Evolutionary conservation across 768 basidiomycete species (phyloP).

Genomic region (Psilocybe tampanensis): DNA sequence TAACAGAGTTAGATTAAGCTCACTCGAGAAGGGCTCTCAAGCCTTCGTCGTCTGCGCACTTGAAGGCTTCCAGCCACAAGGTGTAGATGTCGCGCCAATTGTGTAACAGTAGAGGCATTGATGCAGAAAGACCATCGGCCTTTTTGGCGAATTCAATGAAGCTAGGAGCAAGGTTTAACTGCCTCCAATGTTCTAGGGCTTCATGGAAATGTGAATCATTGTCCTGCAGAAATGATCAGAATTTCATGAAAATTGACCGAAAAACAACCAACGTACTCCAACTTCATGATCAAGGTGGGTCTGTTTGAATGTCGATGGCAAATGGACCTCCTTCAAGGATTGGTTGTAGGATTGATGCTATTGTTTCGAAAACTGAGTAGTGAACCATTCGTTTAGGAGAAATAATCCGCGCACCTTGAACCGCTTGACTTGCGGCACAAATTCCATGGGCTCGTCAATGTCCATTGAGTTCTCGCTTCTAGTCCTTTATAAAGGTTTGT

Average conservation of each 20-base stretch:
- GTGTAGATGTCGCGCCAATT: conserved; percentile 73
- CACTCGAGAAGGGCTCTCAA: conserved; percentile 78
- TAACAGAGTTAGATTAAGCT: conserved; percentile 23
- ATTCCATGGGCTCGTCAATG: conserved; percentile 15
- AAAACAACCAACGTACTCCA: conserved; percentile 38
- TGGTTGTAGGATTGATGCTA: conserved; percentile 78
- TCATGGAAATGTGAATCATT: conserved; percentile 79
- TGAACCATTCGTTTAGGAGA: not conserved
- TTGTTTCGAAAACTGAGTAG: not conserved
- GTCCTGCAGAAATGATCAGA: conserved; percentile 47
- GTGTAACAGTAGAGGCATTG: conserved; percentile 80
- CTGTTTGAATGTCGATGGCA: conserved; percentile 64
- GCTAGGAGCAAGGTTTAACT: conserved; percentile 76
- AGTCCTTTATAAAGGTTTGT: not conserved
- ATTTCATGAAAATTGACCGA: not conserved
- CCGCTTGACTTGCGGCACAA: conserved; percentile 12
- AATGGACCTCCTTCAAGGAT: conserved; percentile 68
- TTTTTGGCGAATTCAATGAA: conserved; percentile 72
- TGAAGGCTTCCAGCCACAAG: conserved; percentile 63
- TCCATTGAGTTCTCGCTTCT: conserved; percentile 10
- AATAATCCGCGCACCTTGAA: conserved; percentile 16
- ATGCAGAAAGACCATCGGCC: conserved; percentile 62
- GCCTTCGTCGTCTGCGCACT: conserved; percentile 70
- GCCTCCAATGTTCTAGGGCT: conserved; percentile 73
- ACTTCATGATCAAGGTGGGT: conserved; percentile 63